Conservation (phyloP, 106 monocot genomes). For the Gastrodia elata region DNA sequence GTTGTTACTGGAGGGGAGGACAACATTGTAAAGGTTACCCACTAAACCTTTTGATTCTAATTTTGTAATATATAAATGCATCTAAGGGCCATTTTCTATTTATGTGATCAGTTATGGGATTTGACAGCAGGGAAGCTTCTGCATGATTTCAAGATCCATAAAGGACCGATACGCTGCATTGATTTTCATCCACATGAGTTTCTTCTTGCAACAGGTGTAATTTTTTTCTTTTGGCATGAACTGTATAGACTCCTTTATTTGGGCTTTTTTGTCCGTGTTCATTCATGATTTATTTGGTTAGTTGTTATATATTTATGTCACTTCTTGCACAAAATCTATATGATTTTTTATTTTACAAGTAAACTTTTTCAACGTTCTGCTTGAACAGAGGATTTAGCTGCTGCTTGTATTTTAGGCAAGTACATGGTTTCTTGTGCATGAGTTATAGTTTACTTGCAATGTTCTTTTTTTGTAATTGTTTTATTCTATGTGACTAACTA, state of each 20-base stretch:
- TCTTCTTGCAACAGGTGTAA: slow-evolving; percentile 86
- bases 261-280: not conserved
- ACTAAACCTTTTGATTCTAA: not conserved
- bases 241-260: not conserved
- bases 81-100: slow-evolving; percentile 1
- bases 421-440: not conserved
- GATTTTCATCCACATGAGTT: slow-evolving; percentile 93
- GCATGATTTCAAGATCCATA: slow-evolving; percentile 85
- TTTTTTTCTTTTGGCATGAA: not conserved
- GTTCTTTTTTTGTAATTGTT: not conserved
- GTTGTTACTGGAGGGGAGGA: slow-evolving; percentile 95
- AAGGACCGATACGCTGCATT: slow-evolving; percentile 60
- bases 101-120: slow-evolving; percentile 64
- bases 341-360: slow-evolving; percentile 1
- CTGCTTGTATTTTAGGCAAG: not conserved
- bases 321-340: not conserved
- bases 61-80: slow-evolving; percentile 3
- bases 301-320: not conserved
- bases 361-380: not conserved
- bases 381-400: not conserved
- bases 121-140: slow-evolving; percentile 89
- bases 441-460: not conserved
- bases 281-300: not conserved
- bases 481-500: not conserved
- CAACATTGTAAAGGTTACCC: slow-evolving; percentile 67